Conservation (phyloP, 768 basidiomycete genomes). For the Rubroboletus pulcherrimus region DNA sequence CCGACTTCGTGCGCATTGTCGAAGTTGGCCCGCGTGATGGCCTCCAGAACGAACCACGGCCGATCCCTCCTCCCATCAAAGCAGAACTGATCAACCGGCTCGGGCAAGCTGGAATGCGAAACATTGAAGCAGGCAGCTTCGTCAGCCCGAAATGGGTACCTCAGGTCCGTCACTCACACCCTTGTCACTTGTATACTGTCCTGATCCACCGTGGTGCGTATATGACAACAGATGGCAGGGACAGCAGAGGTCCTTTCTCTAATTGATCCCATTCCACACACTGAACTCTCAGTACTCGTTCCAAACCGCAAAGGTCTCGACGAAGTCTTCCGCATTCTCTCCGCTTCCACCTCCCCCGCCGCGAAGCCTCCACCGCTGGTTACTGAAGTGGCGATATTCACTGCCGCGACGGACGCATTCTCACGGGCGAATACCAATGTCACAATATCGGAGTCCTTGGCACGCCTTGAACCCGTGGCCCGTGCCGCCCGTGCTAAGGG, state of each 20-base stretch:
- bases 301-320: constrained; percentile 80
- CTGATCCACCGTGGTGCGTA: background rate
- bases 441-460: constrained; percentile 66
- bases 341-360: constrained; percentile 24
- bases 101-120: constrained; percentile 58
- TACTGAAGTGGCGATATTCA: constrained; percentile 86
- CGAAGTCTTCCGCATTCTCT: constrained; percentile 56
- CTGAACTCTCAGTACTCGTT: constrained; percentile 74
- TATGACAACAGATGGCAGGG: constrained; percentile 69
- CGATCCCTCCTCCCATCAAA: constrained; percentile 71
- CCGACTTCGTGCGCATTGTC: constrained; percentile 50
- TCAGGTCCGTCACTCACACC: constrained; percentile 45
- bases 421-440: constrained; percentile 82
- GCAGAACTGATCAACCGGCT: constrained; percentile 77
- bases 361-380: constrained; percentile 47
- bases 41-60: constrained; percentile 80
- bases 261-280: constrained; percentile 49
- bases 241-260: constrained; percentile 68
- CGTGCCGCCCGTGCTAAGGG: constrained; percentile 55
- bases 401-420: constrained; percentile 85
- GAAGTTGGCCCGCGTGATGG: constrained; percentile 93
- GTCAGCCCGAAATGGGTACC: constrained; percentile 94
- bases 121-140: constrained; percentile 84
- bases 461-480: constrained; percentile 58
- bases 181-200: background rate